Base-by-base conservation (phyloP, 140 eudicot species). In the Cichorium intybus region DNA sequence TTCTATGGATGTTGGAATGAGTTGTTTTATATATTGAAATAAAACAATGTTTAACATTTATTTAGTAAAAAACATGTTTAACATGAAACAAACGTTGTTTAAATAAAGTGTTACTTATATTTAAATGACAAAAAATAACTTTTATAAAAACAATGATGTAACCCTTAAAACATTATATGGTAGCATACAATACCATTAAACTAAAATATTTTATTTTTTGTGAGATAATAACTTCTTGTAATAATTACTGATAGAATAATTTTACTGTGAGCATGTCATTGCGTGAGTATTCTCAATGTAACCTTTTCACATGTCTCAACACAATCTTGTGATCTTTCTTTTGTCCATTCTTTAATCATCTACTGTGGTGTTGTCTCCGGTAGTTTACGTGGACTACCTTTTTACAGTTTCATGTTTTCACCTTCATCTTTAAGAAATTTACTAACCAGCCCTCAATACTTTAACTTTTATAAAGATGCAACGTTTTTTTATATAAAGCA, bases 251-350 rank as follows among this genome's bases (percentile, higher is more conserved):
- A 37, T 62, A 56, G 59, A 72, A 72, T 63, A 66, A 37, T 16
- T 60, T 66, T 27, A 75, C 69, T 75, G 69, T 75, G 70, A 50
- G 58, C 64, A 37, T 67, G 75, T 51, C 63, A 51, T 59, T 24
- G 21, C 63, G 54, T 48, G 54, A 48, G 24, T 57, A 22, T 41
- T 41, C 18, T 41, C 48, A n/a, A 31, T 57, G 26, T 57, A 29
- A 35, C 46, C 49, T 37, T 67, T 67, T 75, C 79, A 75, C 75
- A 74, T 59, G 70, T 50, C 79, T 75, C 75, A 59, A 75, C 35
- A 66, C 79, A 58, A 66, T 75, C 79, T 75, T 75, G 79, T 75
- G 79, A 75, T 35, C 37, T 66, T 67, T 75, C 41, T 68, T 57
- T 66, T 75, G 79, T 75, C 79, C 64, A 49, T 74, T 66, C 16